These are phyloP conservation scores for Yarrowia yakushimensis DNA, from an alignment of 805 yeast genomes.

Conservation along the genomic window DNA sequence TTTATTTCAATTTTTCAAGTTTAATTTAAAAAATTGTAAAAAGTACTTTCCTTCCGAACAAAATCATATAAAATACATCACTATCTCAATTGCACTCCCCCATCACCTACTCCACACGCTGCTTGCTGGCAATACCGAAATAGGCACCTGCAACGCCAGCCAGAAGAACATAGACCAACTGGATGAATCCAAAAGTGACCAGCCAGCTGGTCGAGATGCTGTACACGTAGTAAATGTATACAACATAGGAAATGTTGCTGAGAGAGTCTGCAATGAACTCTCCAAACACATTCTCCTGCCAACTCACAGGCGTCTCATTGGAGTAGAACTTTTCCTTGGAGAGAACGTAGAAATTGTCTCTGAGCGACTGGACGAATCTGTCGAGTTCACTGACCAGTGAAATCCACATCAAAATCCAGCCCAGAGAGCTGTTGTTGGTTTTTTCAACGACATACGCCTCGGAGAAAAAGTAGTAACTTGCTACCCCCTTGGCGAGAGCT, in stretches of 20 bases:
- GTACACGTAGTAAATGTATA: not conserved
- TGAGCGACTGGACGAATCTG: conserved; percentile 6
- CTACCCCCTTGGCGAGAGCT: not conserved
- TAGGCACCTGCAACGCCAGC: conserved; percentile 12
- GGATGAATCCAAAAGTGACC: not conserved
- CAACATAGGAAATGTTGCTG: not conserved
- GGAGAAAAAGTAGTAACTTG: not conserved
- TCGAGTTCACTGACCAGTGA: not conserved
- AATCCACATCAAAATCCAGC: not conserved
- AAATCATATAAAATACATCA: too few relatives aligned
- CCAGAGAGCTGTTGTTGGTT: not conserved
- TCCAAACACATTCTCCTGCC: conserved; percentile 6
- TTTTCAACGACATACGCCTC: not conserved
- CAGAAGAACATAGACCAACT: not conserved
- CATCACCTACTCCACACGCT: not conserved
- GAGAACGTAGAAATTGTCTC: conserved; percentile 3
- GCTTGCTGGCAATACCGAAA: conserved; percentile 8
- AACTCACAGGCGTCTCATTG: not conserved
- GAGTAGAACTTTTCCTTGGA: conserved; percentile 17
- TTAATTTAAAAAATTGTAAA: not conserved
- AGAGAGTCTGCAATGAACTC: not conserved
- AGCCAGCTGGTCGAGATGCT: not conserved
- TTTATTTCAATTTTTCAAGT: too few relatives aligned
- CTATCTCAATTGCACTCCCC: too few relatives aligned
- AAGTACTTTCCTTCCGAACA: too few relatives aligned